Percentiles rank a stretch among this genome's conserved stretches.
These are phyloP conservation scores for Trichoderma virens DNA, from an alignment of 495 filamentous ascomycete genomes.

Conservation along the genomic window DNA sequence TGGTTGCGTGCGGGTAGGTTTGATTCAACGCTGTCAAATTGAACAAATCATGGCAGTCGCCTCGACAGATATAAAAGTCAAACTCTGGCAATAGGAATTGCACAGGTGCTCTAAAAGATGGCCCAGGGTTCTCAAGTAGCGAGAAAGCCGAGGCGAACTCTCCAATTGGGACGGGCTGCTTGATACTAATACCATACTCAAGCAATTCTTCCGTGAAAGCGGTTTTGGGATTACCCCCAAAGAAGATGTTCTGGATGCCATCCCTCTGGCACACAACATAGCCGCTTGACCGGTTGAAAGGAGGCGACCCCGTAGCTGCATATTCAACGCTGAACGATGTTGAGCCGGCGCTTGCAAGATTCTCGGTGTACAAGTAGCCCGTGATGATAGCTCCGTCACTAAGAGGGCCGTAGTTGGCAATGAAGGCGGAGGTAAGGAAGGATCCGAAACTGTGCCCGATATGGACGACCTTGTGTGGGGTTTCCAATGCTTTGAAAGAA, in stretches of 20 bases:
- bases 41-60: constrained; percentile 13
- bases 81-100: constrained; percentile 22
- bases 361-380: constrained; percentile 17
- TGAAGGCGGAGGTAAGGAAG: constrained; percentile 20
- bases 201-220: constrained; percentile 20
- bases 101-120: constrained; percentile 22
- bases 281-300: constrained; percentile 15
- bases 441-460: constrained; percentile 34
- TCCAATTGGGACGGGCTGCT: constrained; percentile 20
- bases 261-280: constrained; percentile 18
- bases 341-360: constrained; percentile 14
- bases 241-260: constrained; percentile 20
- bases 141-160: constrained; percentile 18
- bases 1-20: constrained; percentile 20
- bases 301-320: constrained; percentile 19
- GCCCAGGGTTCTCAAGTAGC: constrained; percentile 11
- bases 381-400: constrained; percentile 25
- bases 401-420: constrained; percentile 17
- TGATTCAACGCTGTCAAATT: constrained; percentile 10
- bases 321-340: constrained; percentile 18
- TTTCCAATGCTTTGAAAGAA: constrained; percentile 7
- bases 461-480: constrained; percentile 23
- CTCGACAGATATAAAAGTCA: constrained; percentile 21
- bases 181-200: constrained; percentile 19
- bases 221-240: constrained; percentile 15